Percentiles rank a stretch among this genome's conserved stretches.
Conservation (phyloP, 1,284 basidiomycete genomes). For the Flammula alnicola region DNA sequence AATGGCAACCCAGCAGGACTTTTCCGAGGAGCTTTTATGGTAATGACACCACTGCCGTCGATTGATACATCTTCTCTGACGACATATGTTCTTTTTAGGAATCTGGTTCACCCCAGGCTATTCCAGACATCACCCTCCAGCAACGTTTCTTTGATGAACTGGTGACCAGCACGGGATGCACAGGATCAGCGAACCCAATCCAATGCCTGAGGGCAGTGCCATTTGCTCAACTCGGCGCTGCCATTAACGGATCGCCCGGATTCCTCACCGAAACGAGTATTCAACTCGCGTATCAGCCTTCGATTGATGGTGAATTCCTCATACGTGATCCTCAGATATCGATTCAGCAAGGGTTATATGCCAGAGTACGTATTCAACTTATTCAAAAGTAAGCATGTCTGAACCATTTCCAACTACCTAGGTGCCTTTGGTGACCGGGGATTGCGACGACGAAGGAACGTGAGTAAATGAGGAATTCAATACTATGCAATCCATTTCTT, state of each 20-base stretch:
- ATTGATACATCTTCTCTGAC: too few relatives aligned
- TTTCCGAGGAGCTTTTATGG: constrained; percentile 7
- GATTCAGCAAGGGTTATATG: constrained; percentile 28
- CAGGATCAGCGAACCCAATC: constrained; percentile 19
- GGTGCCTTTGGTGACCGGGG: constrained; percentile 32
- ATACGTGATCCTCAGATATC: constrained; percentile 30
- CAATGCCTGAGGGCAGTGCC: constrained; percentile 28
- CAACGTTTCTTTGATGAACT: constrained; percentile 28
- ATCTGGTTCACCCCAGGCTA: constrained; percentile 26
- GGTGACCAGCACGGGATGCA: constrained; percentile 22
- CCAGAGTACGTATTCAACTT: constrained; percentile 22
- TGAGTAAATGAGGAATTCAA: constrained; percentile 19
- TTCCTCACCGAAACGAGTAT: constrained; percentile 22
- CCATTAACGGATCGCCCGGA: constrained; percentile 24
- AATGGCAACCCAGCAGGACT: constrained; percentile 24
- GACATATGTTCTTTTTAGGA: too few relatives aligned
- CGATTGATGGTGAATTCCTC: constrained; percentile 24
- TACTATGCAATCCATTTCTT: constrained; percentile 6
- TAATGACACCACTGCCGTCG: too few relatives aligned
- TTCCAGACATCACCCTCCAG: constrained; percentile 16
- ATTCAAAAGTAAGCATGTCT: neutral
- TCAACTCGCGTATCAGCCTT: constrained; percentile 22
- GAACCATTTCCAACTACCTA: constrained; percentile 10
- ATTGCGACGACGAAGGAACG: constrained; percentile 36
- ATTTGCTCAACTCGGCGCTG: constrained; percentile 19